Evolutionary conservation across 2,329 filamentous ascomycete genomes (phyloP).

Genomic region (Sclerotiophoma versabilis): DNA sequence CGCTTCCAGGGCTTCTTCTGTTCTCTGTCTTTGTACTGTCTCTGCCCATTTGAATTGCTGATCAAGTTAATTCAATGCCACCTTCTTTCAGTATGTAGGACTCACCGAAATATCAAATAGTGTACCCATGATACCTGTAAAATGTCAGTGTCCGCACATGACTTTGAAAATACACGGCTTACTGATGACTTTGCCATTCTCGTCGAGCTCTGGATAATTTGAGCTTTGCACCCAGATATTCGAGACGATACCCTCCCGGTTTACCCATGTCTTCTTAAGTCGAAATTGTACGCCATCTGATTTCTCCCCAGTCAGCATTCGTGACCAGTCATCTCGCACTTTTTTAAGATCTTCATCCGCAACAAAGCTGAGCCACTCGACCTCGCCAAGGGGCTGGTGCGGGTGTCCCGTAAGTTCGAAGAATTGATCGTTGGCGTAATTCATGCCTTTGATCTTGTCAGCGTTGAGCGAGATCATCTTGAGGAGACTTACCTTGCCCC

Average conservation of each 20-base stretch:
- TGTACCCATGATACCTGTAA: conserved; percentile 41
- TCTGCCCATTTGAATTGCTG: conserved; percentile 48
- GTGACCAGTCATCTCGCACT: conserved; percentile 26
- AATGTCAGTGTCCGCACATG: not conserved
- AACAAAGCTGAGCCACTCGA: conserved; percentile 30
- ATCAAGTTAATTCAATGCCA: not conserved
- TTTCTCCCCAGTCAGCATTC: conserved; percentile 25
- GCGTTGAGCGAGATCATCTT: not conserved
- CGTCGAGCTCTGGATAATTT: conserved; percentile 33
- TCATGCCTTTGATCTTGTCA: conserved; percentile 24
- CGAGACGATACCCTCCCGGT: conserved; percentile 32
- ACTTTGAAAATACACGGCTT: not conserved
- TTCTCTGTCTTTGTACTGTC: conserved; percentile 40
- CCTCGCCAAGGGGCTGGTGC: conserved; percentile 18
- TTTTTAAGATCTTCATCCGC: conserved; percentile 29
- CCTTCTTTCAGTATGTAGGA: not conserved
- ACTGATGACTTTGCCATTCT: conserved; percentile 34
- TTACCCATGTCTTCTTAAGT: conserved; percentile 38
- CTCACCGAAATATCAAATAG: conserved; percentile 44
- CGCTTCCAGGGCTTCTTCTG: conserved; percentile 47
- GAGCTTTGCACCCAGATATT: conserved; percentile 40
- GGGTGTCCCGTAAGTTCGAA: conserved; percentile 35
- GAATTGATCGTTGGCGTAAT: conserved; percentile 41
- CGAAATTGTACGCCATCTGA: conserved; percentile 31
- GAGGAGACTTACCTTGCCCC: conserved; percentile 24